Evolutionary conservation across 805 yeast genomes (phyloP).

Genomic region (Isabelozyma heimii): DNA sequence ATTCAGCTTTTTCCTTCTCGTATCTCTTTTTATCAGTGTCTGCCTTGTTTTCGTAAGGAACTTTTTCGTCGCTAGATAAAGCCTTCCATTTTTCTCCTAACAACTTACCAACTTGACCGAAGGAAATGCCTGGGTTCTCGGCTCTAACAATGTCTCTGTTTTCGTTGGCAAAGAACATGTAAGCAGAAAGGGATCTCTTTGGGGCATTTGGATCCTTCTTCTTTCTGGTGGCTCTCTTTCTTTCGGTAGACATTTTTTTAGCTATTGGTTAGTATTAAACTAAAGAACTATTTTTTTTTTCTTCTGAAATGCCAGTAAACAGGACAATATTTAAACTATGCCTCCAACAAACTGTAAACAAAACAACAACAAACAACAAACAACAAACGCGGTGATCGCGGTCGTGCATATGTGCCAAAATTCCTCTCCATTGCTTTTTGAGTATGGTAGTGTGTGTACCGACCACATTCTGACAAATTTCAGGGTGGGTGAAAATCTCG

Average conservation of each 20-base stretch:
- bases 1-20: constrained; percentile 92
- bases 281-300: too few species aligned
- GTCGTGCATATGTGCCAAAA: background rate
- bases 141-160: constrained; percentile 94
- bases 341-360: background rate
- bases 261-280: background rate
- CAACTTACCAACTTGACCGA: constrained; percentile 92
- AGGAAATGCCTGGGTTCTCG: constrained; percentile 94
- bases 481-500: background rate
- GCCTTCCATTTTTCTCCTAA: constrained; percentile 98
- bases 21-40: constrained; percentile 96
- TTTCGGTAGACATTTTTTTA: constrained; percentile 23
- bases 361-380: background rate
- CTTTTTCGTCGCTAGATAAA: constrained; percentile 74
- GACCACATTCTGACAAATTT: background rate
- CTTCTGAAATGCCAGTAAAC: background rate
- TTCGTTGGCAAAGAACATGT: constrained; percentile 98
- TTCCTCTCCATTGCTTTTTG: too few species aligned
- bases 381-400: background rate
- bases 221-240: constrained; percentile 44
- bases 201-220: constrained; percentile 95
- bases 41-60: constrained; percentile 90
- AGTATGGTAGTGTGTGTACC: background rate
- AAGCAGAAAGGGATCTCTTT: constrained; percentile 96
- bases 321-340: background rate